Evolutionary conservation across 805 yeast genomes (phyloP), one percentile per base, ranked within the genome.

Genomic region (Lachancea lanzarotensis): DNA sequence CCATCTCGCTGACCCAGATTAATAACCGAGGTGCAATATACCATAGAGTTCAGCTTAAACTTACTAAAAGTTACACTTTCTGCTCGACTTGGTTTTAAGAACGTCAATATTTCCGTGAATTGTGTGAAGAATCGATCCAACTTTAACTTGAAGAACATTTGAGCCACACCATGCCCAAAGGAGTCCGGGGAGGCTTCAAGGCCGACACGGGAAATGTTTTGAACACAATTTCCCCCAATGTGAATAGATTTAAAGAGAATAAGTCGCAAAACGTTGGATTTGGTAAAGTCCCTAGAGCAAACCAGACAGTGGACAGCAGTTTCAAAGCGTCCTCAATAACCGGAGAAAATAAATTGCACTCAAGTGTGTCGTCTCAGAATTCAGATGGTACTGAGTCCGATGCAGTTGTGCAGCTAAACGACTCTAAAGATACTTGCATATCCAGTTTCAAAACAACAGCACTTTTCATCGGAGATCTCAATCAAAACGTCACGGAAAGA

Each of bases 391-490:
- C 43, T 8, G 37, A 32, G n/a, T 33, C 43, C 20, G 43, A 32
- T 19, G 29, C 29, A n/a, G 22, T 18, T 33, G 19, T 40, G 10
- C 36, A 40, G 22, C 25, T 38, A 3, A 32, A 40, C 16, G 37
- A 22, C 13, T 32, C 37, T 2, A 20, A 40, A 10, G 37, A 40
- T 22, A 35, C 16, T 11, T 33, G 36, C 33, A 19, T 35, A 25
- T 17, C 22, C 10, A 47, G 55, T 33, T 46, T 50, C 17, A 44
- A 47, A 3, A 34, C 46, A 4, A 51, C 55, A 12, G 67, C 78
- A 7, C 60, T 82, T 38, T 84, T 78, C 52, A 81, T 84, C 25
- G 90, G 90, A 7, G 82, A 81, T 45, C 66, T 84, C 45, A 73
- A 72, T 52, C 63, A 64, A 36, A 48, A 67, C 0, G 74, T 81